Conservation (phyloP, 106 monocot species). For the Dioscorea zingiberensis region DNA sequence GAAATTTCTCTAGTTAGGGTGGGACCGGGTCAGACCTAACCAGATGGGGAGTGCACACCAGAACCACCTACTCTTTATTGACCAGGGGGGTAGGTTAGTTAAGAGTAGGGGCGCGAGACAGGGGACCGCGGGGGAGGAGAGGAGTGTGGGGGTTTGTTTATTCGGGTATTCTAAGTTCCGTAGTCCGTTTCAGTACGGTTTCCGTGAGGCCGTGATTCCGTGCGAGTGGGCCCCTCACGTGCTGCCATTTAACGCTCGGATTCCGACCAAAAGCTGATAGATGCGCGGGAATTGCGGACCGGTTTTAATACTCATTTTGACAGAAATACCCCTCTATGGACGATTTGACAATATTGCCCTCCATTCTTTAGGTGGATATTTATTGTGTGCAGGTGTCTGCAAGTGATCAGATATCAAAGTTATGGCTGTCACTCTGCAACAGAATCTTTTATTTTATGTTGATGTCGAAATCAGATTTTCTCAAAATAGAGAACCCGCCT, state of each 20-base stretch:
- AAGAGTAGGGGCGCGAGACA: background rate
- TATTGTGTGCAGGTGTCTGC: too few species aligned
- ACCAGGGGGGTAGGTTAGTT: background rate
- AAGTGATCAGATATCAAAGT: too few species aligned
- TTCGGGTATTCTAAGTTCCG: background rate
- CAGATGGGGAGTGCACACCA: background rate
- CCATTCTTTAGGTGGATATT: too few species aligned
- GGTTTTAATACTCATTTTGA: too few species aligned
- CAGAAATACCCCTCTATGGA: too few species aligned
- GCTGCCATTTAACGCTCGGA: background rate
- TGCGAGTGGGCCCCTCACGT: background rate
- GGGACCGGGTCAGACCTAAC: background rate
- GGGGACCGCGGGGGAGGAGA: background rate
- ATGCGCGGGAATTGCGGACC: too few species aligned
- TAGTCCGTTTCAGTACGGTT: conserved; percentile 5
- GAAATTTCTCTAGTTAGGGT: background rate
- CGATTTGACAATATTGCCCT: too few species aligned
- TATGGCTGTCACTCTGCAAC: too few species aligned
- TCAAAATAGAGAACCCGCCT: too few species aligned
- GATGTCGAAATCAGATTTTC: too few species aligned
- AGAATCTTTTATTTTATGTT: too few species aligned
- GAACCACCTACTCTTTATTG: background rate
- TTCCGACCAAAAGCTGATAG: background rate
- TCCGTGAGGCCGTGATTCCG: background rate
- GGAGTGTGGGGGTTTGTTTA: too few species aligned